A percentile compares a stretch with the other conserved stretches of the same genome.
Conservation (phyloP, 148 eudicot genomes). For the Euryodendron excelsum region DNA sequence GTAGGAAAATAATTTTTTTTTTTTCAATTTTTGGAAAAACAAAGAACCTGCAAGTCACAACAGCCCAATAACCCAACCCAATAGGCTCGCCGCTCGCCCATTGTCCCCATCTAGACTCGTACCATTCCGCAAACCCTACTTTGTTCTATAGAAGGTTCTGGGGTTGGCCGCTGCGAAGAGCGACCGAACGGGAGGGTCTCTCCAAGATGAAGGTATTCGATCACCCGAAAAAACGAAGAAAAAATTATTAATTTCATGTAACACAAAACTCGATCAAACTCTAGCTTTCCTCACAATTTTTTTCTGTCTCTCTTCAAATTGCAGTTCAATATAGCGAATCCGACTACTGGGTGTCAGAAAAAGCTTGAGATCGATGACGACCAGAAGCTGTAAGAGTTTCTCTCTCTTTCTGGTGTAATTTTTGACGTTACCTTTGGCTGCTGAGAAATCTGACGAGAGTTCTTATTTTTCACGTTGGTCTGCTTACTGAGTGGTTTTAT, state of each 20-base stretch:
- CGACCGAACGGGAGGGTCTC: background rate
- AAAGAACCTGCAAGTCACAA: too few species aligned
- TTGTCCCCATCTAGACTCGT: too few species aligned
- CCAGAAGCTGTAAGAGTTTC: slow-evolving; percentile 20
- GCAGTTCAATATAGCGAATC: slow-evolving; percentile 30
- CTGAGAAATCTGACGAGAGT: too few species aligned
- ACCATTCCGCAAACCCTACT: background rate
- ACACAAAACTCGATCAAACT: background rate
- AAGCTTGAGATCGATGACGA: slow-evolving; percentile 31
- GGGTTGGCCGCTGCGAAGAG: background rate
- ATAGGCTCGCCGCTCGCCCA: background rate
- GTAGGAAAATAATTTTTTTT: too few species aligned
- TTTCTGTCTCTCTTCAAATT: background rate
- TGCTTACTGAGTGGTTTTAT: too few species aligned
- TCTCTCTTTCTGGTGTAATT: background rate
- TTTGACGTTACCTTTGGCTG: too few species aligned
- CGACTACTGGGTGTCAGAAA: slow-evolving; percentile 30
- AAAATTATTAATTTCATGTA: background rate
- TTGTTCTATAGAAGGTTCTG: too few species aligned
- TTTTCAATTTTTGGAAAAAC: too few species aligned
- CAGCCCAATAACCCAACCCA: background rate
- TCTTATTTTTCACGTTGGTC: too few species aligned
- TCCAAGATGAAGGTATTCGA: slow-evolving; percentile 5
- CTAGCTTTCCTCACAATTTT: background rate
- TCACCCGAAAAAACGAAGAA: background rate